phyloP scores from a whole-genome alignment of 495 filamentous ascomycete species.

The Annulohypoxylon stygium region DNA sequence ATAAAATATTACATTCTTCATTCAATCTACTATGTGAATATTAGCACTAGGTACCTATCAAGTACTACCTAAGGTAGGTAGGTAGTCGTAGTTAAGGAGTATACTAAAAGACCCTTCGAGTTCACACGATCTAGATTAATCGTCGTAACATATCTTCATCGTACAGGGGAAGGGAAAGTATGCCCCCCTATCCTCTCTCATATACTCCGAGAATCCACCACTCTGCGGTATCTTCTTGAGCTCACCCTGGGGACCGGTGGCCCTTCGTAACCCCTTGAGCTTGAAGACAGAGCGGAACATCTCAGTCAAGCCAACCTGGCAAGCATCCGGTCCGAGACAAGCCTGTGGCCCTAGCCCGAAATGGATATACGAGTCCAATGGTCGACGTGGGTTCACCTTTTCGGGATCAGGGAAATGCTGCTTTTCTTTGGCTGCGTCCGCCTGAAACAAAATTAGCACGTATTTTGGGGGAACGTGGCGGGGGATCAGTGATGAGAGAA shows the following conservation, averaged over 20 bases:
- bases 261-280: conserved; percentile 74
- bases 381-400: conserved; percentile 74
- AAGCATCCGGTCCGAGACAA: conserved; percentile 72
- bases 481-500: background rate
- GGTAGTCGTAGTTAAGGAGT: background rate
- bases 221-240: conserved; percentile 76
- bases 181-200: conserved; percentile 79
- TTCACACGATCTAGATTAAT: conserved; percentile 25
- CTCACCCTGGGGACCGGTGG: conserved; percentile 74
- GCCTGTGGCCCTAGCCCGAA: conserved; percentile 73
- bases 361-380: conserved; percentile 75
- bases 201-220: conserved; percentile 74
- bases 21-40: too few relatives aligned
- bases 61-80: too few relatives aligned
- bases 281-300: conserved; percentile 78
- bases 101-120: background rate
- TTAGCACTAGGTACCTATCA: too few relatives aligned
- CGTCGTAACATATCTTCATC: conserved; percentile 69
- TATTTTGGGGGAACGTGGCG: conserved; percentile 61
- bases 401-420: conserved; percentile 76
- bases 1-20: background rate
- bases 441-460: conserved; percentile 67
- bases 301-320: conserved; percentile 72
- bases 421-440: conserved; percentile 69
- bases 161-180: conserved; percentile 81